Base-by-base conservation (phyloP, 352 stramenopile genomes). In the Blastocystis sp. region DNA sequence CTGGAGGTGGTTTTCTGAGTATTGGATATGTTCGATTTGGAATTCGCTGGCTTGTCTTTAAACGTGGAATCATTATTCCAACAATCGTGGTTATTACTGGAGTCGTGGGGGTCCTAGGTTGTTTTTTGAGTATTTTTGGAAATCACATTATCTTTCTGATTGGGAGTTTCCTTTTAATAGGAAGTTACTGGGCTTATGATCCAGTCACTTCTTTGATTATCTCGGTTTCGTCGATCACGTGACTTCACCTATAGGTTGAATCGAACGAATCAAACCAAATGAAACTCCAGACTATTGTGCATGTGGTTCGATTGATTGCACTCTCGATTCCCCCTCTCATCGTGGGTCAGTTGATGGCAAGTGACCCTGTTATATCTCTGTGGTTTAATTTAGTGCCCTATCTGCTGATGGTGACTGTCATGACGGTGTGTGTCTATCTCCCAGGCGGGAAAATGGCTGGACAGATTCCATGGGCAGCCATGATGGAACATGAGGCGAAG, bases 351-450 rank as follows among this genome's bases (percentile, higher is more conserved):
- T 55, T 85, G 37, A 66, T 66, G 43, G 56, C 16, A 1, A 47
- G 54, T 30, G 43, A 85, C 13, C 20, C 2, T 3, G 45, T 41
- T 34, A 43, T 68, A 16, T 53, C 73, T 7, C 63, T 85, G 43
- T 65, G 59, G 7, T 24, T 85, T 9, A 68, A 47, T 24, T 13
- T 85, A 11, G 41, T 85, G 13, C 73, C 73, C 8, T 50, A 30
- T 30, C 37, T 85, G 37, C 26, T 65, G 30, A 37, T 85, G 47
- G 34, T 65, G 2, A 37, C 68, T 0, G 73, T 85, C 6, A 85
- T 85, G 73, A 30, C 68, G 18, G 63, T 85, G 20, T 85, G 73
- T 34, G 68, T 20, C 20, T 85, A 85, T 30, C 73, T 85, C 1
- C 73, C 73, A 7, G 73, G 73, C 30, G 73, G 73, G 37, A 66